Percentiles rank a stretch among this genome's conserved stretches.
These are phyloP conservation scores for Fraxinus platypoda DNA, from an alignment of 305 asterid genomes.

Conservation along the genomic window DNA sequence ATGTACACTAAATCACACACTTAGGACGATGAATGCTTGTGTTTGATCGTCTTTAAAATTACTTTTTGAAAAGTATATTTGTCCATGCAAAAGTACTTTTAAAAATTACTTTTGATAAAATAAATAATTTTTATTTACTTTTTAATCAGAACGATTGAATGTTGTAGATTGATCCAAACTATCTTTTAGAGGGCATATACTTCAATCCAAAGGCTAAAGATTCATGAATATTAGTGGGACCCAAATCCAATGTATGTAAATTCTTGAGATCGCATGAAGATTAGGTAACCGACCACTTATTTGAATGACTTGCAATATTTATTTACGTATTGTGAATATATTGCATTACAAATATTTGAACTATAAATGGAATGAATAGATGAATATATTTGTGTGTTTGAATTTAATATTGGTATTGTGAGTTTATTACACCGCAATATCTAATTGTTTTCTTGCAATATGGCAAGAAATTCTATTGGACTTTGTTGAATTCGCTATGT, in stretches of 20 bases:
- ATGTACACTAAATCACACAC: neutral
- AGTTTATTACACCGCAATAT: neutral
- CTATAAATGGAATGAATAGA: neutral
- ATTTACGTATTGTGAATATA: neutral
- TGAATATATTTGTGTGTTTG: neutral
- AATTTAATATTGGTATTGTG: neutral
- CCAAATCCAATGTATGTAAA: neutral
- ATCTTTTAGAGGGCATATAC: neutral
- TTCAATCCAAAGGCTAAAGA: neutral
- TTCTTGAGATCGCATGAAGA: slow-evolving; percentile 1
- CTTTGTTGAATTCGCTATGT: neutral
- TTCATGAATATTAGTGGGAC: slow-evolving; percentile 1
- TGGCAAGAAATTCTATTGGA: neutral
- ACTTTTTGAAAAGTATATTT: neutral
- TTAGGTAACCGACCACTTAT: neutral
- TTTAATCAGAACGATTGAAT: neutral
- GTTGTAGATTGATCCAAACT: neutral
- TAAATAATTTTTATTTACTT: neutral
- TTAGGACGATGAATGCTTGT: neutral
- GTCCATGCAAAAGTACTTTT: neutral
- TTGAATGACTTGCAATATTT: neutral
- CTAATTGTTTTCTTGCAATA: neutral
- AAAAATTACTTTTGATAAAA: neutral
- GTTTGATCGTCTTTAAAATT: neutral
- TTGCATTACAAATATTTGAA: neutral